These are phyloP conservation scores for Grigorovia humatica DNA, from an alignment of 805 yeast species.

Conservation along the genomic window DNA sequence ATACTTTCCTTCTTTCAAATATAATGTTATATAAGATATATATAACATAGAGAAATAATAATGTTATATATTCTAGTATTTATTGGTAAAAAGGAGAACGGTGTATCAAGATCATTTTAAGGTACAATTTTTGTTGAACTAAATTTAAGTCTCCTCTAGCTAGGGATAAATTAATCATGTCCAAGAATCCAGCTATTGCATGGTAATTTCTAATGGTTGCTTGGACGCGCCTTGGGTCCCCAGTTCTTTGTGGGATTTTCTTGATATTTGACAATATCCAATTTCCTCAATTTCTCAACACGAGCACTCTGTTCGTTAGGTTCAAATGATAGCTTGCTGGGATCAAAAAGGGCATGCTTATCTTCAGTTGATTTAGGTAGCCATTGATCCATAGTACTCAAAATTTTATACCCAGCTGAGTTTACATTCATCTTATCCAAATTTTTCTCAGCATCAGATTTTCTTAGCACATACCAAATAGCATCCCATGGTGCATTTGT, in stretches of 20 bases:
- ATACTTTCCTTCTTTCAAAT: background rate
- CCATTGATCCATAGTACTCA: slow-evolving; percentile 31
- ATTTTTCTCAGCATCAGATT: slow-evolving; percentile 40
- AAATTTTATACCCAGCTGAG: slow-evolving; percentile 49
- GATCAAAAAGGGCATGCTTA: slow-evolving; percentile 19
- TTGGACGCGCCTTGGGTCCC: slow-evolving; percentile 92
- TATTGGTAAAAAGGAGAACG: background rate
- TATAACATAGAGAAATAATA: background rate
- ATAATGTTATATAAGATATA: background rate
- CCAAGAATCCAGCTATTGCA: too few relatives aligned
- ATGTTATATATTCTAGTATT: background rate
- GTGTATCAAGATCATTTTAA: background rate
- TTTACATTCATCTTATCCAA: slow-evolving; percentile 35
- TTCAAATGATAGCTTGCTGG: slow-evolving; percentile 40
- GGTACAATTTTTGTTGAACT: background rate
- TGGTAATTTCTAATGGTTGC: background rate
- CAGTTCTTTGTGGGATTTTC: slow-evolving; percentile 89
- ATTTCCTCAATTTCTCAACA: slow-evolving; percentile 52
- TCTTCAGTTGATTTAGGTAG: slow-evolving; percentile 5
- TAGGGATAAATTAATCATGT: too few relatives aligned
- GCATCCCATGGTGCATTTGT: slow-evolving; percentile 82
- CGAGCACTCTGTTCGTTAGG: slow-evolving; percentile 46
- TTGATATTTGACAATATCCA: slow-evolving; percentile 80
- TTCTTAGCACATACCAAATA: slow-evolving; percentile 61
- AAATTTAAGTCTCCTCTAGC: too few relatives aligned